These are phyloP conservation scores for Capsicum chinense DNA, from an alignment of 257 asterid species.

Conservation along the genomic window DNA sequence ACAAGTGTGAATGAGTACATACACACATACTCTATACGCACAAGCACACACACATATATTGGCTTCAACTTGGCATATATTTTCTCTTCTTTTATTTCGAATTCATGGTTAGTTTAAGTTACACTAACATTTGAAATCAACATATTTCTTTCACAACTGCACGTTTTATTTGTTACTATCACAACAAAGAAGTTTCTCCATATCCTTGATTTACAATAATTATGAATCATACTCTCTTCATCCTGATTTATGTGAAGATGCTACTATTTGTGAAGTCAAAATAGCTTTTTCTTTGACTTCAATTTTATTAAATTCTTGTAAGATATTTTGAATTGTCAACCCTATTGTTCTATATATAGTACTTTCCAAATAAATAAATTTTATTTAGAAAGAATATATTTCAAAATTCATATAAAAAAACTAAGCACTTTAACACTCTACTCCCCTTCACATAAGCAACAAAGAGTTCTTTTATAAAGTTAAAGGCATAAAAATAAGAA, in stretches of 20 bases:
- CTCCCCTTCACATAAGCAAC: constrained; percentile 6
- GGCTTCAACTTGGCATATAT: background rate
- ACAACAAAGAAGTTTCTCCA: background rate
- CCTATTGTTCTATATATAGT: background rate
- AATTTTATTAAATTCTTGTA: background rate
- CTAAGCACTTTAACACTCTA: background rate
- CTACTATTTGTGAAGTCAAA: constrained; percentile 1
- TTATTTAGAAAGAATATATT: background rate
- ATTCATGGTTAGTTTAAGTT: constrained; percentile 1
- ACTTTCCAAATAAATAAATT: background rate
- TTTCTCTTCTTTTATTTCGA: background rate
- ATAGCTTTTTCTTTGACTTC: background rate
- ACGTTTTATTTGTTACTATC: constrained; percentile 19
- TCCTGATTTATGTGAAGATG: background rate
- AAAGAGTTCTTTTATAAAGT: background rate
- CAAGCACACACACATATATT: background rate
- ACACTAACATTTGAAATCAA: constrained; percentile 1
- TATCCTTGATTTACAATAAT: background rate
- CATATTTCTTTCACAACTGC: background rate
- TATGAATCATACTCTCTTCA: background rate
- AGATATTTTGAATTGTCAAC: background rate
- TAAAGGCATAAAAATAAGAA: background rate
- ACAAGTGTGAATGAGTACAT: background rate
- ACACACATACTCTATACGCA: background rate
- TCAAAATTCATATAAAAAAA: background rate